Evolutionary conservation across 306 rosid species (phyloP).

Genomic region (Citrullus mucosospermus): DNA sequence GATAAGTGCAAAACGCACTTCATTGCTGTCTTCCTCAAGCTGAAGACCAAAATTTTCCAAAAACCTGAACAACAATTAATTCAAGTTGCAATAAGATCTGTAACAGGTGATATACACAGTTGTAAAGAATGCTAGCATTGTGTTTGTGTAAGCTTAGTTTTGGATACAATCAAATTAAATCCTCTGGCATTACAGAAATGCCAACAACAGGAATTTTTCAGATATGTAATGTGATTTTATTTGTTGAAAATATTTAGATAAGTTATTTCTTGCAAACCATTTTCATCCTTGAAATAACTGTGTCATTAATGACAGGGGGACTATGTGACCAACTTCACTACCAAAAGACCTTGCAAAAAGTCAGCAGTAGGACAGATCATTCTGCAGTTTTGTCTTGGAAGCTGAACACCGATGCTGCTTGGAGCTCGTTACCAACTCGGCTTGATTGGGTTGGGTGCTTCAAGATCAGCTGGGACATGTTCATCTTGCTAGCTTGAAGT

Average conservation of each 20-base stretch:
- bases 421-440: too few relatives aligned
- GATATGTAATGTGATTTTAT: too few relatives aligned
- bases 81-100: background rate
- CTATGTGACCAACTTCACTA: conserved; percentile 69
- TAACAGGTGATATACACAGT: background rate
- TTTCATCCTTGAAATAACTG: conserved; percentile 45
- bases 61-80: conserved; percentile 28
- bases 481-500: too few relatives aligned
- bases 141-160: background rate
- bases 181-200: too few relatives aligned
- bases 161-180: background rate
- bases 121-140: too few relatives aligned
- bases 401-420: too few relatives aligned
- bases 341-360: conserved; percentile 61
- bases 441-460: too few relatives aligned
- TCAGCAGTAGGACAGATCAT: conserved; percentile 67
- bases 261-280: conserved; percentile 30
- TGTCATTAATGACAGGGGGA: conserved; percentile 51
- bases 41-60: conserved; percentile 58
- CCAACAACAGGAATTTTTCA: too few relatives aligned
- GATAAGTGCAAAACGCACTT: conserved; percentile 60
- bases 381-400: conserved; percentile 20
- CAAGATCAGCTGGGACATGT: too few relatives aligned
- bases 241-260: background rate
- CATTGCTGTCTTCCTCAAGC: conserved; percentile 79